Evolutionary conservation across 345 rosid genomes (phyloP), one percentile per base, ranked within the genome.

Genomic region (Sonneratia alba): DNA sequence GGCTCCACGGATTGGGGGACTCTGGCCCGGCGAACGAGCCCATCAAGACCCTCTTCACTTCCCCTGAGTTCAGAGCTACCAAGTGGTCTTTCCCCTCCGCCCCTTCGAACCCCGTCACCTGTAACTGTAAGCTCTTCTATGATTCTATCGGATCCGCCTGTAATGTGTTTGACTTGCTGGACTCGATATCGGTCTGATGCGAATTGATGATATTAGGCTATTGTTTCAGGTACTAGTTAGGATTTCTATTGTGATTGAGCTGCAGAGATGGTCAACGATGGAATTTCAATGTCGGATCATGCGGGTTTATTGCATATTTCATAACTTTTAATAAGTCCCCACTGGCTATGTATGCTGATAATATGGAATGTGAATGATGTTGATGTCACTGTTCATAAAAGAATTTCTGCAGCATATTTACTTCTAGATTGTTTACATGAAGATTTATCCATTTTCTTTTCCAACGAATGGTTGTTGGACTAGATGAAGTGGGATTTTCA

Each of bases 11-110:
- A 7, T 43, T 91, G 36, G 98, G 97, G 12, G 93, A 91, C 73
- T 89, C 97, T 0, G 96, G 98, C 73, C 98, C 97, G 38, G 93
- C 92, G 6, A 93, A 93, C 77, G 93, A 89, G 81, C 93, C 90
- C 74, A 87, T 91, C 85, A 89, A 80, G 77, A 78, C 89, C 36
- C 48, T 81, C 80, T 89, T 91, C 84, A 81, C 84, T 40, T 85
- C 92, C 22, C 80, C 85, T 0, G 83, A 85, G 83, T 89, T 91
- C 70, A 73, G 75, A 21, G 68, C 70, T 78, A 81, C 96, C 80
- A 86, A 81, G 69, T 93, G 97, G 93, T 86, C 86, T 65, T 93
- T 91, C 82, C 98, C 96, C 74, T 85, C 92, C 70, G 97, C 97
- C 84, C 92, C 96, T 72, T 3, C 77, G 73, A 85, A 49, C 68